These are phyloP conservation scores for Hanseniaspora jakobsenii DNA, from an alignment of 805 yeast genomes.

Conservation along the genomic window DNA sequence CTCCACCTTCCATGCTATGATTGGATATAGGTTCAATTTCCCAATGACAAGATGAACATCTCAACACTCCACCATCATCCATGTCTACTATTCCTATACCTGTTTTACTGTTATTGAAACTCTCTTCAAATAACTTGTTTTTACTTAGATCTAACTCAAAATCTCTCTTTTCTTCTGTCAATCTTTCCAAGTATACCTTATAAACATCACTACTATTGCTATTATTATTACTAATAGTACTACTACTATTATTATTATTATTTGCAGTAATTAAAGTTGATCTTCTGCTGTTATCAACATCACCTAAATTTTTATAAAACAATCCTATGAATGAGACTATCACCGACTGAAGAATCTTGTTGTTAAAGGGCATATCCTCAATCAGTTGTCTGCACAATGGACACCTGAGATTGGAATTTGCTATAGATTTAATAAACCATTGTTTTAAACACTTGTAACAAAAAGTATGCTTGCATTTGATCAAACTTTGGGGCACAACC, in stretches of 20 bases:
- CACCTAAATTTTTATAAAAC: slow-evolving; percentile 17
- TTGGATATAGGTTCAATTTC: slow-evolving; percentile 45
- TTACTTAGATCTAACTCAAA: slow-evolving; percentile 33
- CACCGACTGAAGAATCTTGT: slow-evolving; percentile 39
- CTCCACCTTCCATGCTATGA: no score
- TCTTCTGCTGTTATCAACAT: no score
- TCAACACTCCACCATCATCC: slow-evolving; percentile 55
- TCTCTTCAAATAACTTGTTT: slow-evolving; percentile 35
- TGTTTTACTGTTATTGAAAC: slow-evolving; percentile 38
- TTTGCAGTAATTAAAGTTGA: no score
- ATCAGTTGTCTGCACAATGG: slow-evolving; percentile 52
- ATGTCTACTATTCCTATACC: slow-evolving; percentile 44
- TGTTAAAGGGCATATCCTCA: slow-evolving; percentile 39
- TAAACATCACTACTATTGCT: no score
- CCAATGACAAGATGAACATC: slow-evolving; percentile 73
- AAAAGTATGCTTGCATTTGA: slow-evolving; percentile 62
- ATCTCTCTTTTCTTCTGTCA: slow-evolving; percentile 19
- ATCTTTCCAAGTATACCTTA: slow-evolving; percentile 5
- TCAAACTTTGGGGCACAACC: slow-evolving; percentile 48
- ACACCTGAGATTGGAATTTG: slow-evolving; percentile 38
- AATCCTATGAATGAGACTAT: slow-evolving; percentile 31
- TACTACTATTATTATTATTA: no score
- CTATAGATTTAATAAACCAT: slow-evolving; percentile 41
- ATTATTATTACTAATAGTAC: no score
- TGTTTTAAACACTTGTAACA: slow-evolving; percentile 53